A percentile compares a stretch with the other conserved stretches of the same genome.
Evolutionary conservation across 768 basidiomycete genomes (phyloP).

Genomic region (Mycena pura): DNA sequence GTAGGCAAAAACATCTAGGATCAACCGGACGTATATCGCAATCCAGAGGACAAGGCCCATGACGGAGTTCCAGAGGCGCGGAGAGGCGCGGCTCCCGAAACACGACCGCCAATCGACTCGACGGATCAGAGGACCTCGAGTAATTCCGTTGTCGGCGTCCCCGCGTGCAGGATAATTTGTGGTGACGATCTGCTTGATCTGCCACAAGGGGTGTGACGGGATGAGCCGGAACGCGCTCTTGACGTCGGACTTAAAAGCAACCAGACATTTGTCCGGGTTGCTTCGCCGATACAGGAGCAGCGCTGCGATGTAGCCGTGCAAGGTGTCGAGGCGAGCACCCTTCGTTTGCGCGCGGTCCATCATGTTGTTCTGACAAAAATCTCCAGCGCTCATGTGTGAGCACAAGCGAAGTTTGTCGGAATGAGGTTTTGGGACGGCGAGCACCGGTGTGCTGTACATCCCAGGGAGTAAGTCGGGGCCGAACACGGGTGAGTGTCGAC

Average conservation of each 20-base stretch:
- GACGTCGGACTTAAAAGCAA: slow-evolving; percentile 50
- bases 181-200: too few species aligned
- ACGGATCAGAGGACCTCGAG: slow-evolving; percentile 40
- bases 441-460: slow-evolving; percentile 44
- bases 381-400: slow-evolving; percentile 42
- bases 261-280: slow-evolving; percentile 10
- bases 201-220: slow-evolving; percentile 48
- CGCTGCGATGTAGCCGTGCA: slow-evolving; percentile 17
- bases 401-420: slow-evolving; percentile 42
- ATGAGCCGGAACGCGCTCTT: slow-evolving; percentile 42
- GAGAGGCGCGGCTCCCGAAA: slow-evolving; percentile 33
- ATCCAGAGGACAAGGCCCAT: slow-evolving; percentile 45
- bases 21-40: slow-evolving; percentile 25
- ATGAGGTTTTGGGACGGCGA: slow-evolving; percentile 40
- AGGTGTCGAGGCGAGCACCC: slow-evolving; percentile 26
- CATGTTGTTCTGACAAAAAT: slow-evolving; percentile 36
- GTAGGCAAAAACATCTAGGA: slow-evolving; percentile 37
- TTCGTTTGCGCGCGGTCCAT: slow-evolving; percentile 13
- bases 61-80: slow-evolving; percentile 37
- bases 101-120: slow-evolving; percentile 32
- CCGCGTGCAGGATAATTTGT: too few species aligned
- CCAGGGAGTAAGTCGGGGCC: slow-evolving; percentile 35
- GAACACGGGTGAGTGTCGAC: slow-evolving; percentile 32
- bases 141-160: too few species aligned
- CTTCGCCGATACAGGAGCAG: not conserved